Evolutionary conservation across 1,139 yeast genomes (phyloP).

Genomic region (Diutina neorugosa): DNA sequence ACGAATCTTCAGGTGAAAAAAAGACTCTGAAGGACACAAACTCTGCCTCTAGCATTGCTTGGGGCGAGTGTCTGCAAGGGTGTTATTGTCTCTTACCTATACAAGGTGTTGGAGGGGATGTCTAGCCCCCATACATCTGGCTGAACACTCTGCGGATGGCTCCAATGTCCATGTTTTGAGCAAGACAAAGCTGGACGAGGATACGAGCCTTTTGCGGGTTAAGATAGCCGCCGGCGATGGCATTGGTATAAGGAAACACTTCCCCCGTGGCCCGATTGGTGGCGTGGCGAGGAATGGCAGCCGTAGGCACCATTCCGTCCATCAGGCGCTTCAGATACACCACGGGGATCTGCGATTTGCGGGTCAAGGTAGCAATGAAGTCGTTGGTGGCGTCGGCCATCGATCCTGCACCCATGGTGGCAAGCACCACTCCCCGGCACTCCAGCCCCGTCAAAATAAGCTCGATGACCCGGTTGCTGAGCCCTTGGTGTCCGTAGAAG

Average conservation of each 20-base stretch:
- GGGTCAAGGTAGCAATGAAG: slow-evolving; percentile 12
- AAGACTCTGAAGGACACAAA: too few species aligned
- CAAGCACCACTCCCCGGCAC: slow-evolving; percentile 45
- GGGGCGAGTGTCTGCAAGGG: neutral
- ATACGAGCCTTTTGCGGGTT: slow-evolving; percentile 60
- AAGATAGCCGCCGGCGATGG: slow-evolving; percentile 52
- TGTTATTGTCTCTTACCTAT: neutral
- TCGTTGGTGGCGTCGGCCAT: slow-evolving; percentile 40
- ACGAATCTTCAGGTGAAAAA: too few species aligned
- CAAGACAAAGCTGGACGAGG: slow-evolving; percentile 45
- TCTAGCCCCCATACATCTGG: neutral
- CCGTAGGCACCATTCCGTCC: slow-evolving; percentile 50
- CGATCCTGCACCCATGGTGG: slow-evolving; percentile 66
- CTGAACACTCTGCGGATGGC: slow-evolving; percentile 34
- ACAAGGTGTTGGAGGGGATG: too few species aligned
- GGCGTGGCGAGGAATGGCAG: slow-evolving; percentile 26
- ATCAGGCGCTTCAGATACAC: slow-evolving; percentile 55
- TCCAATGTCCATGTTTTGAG: slow-evolving; percentile 24
- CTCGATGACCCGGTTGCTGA: slow-evolving; percentile 35
- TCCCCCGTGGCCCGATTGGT: slow-evolving; percentile 11
- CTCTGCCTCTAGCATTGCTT: too few species aligned
- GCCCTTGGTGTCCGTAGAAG: slow-evolving; percentile 50
- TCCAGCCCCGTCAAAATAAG: slow-evolving; percentile 30
- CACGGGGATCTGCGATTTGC: slow-evolving; percentile 30
- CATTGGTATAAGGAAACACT: slow-evolving; percentile 6